A percentile compares a stretch with the other conserved stretches of the same genome.
Conservation (phyloP, 345 rosid species). For the Excoecaria cochinchinensis region DNA sequence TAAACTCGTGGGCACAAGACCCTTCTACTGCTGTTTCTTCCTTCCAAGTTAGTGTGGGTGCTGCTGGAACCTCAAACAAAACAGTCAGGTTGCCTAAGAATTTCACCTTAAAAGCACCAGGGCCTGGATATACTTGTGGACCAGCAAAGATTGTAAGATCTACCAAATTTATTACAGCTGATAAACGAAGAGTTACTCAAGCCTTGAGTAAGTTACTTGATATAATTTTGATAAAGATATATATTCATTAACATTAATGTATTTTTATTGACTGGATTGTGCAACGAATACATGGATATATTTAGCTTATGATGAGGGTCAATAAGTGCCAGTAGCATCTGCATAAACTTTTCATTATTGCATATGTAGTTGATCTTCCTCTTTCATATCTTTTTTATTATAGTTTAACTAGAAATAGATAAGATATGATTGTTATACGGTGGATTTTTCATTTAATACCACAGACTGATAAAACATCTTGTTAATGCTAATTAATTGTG, state of each 20-base stretch:
- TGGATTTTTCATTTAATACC: neutral
- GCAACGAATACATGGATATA: neutral
- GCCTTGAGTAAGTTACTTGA: constrained; percentile 29
- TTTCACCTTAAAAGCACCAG: constrained; percentile 34
- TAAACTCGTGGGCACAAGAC: constrained; percentile 33
- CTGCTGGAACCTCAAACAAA: constrained; percentile 34
- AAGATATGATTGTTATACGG: neutral
- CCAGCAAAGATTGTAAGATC: constrained; percentile 33
- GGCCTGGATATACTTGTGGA: constrained; percentile 37
- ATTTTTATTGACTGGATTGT: neutral
- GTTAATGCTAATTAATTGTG: neutral
- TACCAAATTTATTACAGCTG: constrained; percentile 23
- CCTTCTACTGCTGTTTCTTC: constrained; percentile 24
- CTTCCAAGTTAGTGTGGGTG: constrained; percentile 36
- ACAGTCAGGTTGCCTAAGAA: constrained; percentile 35
- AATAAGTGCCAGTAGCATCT: neutral
- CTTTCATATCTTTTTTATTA: neutral
- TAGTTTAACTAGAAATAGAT: neutral
- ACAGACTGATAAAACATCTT: neutral
- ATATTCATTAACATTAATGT: neutral
- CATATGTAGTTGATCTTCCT: neutral
- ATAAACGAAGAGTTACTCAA: constrained; percentile 34
- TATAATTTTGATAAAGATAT: neutral
- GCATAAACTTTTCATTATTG: neutral
- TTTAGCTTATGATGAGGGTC: constrained; percentile 5